Conservation (phyloP, 495 filamentous ascomycete species). For the Hypoxylon intermedium region DNA sequence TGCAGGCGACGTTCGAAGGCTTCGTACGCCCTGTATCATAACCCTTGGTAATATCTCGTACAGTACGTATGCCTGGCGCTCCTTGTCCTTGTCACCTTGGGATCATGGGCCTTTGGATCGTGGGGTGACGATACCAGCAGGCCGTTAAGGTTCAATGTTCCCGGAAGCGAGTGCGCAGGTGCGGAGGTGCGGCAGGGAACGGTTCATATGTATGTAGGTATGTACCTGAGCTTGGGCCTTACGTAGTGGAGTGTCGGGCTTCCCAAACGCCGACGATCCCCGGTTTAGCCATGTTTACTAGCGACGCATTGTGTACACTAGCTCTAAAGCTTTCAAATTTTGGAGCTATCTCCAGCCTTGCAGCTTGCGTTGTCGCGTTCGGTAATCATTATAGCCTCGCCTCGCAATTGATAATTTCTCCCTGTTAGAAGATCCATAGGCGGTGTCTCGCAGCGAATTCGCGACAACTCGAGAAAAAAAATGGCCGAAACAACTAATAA, state of each 20-base stretch:
- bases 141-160: constrained; percentile 11
- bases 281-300: constrained; percentile 5
- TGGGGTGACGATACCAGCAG: constrained; percentile 23
- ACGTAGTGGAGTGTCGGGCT: constrained; percentile 5
- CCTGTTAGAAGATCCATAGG: no score
- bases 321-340: background rate
- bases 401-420: no score
- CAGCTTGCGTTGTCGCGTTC: background rate
- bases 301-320: background rate
- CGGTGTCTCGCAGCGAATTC: background rate
- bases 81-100: no score
- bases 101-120: constrained; percentile 12
- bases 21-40: background rate
- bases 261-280: constrained; percentile 7
- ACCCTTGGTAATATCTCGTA: background rate
- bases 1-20: background rate
- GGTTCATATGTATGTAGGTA: constrained; percentile 11
- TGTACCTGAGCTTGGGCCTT: background rate
- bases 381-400: no score
- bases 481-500: constrained; percentile 30
- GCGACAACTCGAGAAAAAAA: background rate
- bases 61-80: constrained; percentile 15
- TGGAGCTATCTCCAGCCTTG: constrained; percentile 9
- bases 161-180: constrained; percentile 17
- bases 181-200: constrained; percentile 16